A percentile compares a stretch with the other conserved stretches of the same genome.
These are phyloP conservation scores for Diplodia corticola DNA, from an alignment of 2,329 filamentous ascomycete species.

Conservation along the genomic window DNA sequence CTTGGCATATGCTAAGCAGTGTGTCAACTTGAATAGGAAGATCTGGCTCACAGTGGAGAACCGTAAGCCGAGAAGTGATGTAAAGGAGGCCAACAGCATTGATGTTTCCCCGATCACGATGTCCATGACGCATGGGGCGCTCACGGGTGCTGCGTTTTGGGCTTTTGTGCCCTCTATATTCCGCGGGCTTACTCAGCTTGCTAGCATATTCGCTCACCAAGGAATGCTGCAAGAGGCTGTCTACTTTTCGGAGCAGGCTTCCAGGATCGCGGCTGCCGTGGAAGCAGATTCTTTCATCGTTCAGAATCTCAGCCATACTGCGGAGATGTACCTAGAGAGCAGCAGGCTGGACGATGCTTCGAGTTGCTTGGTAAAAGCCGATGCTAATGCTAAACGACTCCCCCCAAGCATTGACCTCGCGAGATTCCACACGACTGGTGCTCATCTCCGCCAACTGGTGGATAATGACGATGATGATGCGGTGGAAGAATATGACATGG, in stretches of 20 bases:
- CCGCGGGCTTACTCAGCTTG: slow-evolving; percentile 70
- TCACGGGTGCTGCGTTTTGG: slow-evolving; percentile 74
- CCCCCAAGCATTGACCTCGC: slow-evolving; percentile 56
- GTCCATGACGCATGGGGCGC: slow-evolving; percentile 46
- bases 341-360: slow-evolving; percentile 52
- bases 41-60: slow-evolving; percentile 55
- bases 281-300: slow-evolving; percentile 58
- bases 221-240: slow-evolving; percentile 86
- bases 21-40: slow-evolving; percentile 51
- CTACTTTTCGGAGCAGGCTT: slow-evolving; percentile 82
- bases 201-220: slow-evolving; percentile 75
- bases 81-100: background rate
- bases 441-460: slow-evolving; percentile 50
- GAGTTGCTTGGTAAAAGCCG: slow-evolving; percentile 56
- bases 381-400: slow-evolving; percentile 42
- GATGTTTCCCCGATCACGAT: slow-evolving; percentile 34
- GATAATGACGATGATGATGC: slow-evolving; percentile 52
- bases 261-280: slow-evolving; percentile 71
- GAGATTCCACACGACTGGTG: slow-evolving; percentile 51
- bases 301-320: slow-evolving; percentile 47
- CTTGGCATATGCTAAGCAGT: slow-evolving; percentile 50
- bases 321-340: slow-evolving; percentile 52
- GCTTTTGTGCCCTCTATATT: slow-evolving; percentile 72
- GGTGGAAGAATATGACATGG: slow-evolving; percentile 50
- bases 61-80: slow-evolving; percentile 28